These are phyloP conservation scores for Phytophthora citricola DNA, from an alignment of 352 stramenopile genomes.

Conservation along the genomic window DNA sequence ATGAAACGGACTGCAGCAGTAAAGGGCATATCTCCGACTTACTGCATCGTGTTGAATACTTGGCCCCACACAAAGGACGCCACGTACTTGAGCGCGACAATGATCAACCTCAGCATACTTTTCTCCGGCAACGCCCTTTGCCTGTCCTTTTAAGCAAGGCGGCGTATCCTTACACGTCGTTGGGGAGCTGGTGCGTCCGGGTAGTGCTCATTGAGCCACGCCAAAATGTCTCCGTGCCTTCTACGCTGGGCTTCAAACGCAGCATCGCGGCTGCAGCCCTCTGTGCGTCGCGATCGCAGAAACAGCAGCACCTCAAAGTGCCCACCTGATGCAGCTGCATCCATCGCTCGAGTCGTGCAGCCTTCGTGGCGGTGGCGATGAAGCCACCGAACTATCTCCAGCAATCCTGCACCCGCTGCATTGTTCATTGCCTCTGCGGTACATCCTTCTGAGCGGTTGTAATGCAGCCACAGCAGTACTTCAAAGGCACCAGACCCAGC, in stretches of 20 bases:
- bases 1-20: neutral
- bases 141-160: neutral
- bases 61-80: neutral
- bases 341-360: constrained; percentile 35
- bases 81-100: neutral
- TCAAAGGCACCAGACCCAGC: constrained; percentile 18
- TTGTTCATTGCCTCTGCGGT: constrained; percentile 30
- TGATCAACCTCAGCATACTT: no score
- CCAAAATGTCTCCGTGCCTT: constrained; percentile 32
- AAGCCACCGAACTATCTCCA: constrained; percentile 38
- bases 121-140: neutral
- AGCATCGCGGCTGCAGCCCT: constrained; percentile 37
- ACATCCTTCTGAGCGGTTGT: constrained; percentile 34
- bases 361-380: constrained; percentile 27
- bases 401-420: constrained; percentile 21
- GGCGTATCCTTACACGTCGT: constrained; percentile 13
- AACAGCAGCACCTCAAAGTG: constrained; percentile 38
- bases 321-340: constrained; percentile 33
- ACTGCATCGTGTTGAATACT: neutral
- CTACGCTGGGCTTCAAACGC: constrained; percentile 34
- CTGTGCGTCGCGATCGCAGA: constrained; percentile 20
- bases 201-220: constrained; percentile 41
- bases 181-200: constrained; percentile 24
- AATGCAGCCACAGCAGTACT: constrained; percentile 30
- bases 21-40: neutral